phyloP scores from a whole-genome alignment of 257 asterid genomes.

The Petrea volubilis region DNA sequence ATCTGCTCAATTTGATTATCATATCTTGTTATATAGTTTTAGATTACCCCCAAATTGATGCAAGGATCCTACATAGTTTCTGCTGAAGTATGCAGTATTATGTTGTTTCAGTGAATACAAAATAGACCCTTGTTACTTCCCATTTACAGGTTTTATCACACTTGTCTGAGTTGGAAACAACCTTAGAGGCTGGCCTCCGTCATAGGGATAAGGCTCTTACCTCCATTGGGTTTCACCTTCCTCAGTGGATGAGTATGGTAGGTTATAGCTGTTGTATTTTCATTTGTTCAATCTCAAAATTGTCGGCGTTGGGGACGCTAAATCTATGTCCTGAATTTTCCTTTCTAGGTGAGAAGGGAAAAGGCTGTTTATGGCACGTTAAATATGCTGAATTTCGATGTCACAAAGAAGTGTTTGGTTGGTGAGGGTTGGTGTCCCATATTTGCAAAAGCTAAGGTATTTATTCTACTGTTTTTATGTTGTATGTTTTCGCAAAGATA shows the following conservation, averaged over 20 bases:
- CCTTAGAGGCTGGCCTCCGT: slow-evolving; percentile 86
- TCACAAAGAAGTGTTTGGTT: slow-evolving; percentile 95
- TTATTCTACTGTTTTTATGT: slow-evolving; percentile 4
- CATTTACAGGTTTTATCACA: slow-evolving; percentile 76
- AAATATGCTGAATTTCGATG: slow-evolving; percentile 97
- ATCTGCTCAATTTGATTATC: neutral
- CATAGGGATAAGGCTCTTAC: slow-evolving; percentile 83
- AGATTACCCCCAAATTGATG: neutral
- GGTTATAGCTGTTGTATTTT: slow-evolving; percentile 15
- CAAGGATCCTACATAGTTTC: slow-evolving; percentile 8
- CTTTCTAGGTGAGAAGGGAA: slow-evolving; percentile 88
- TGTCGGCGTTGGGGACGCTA: slow-evolving; percentile 12
- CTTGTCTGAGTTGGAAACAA: slow-evolving; percentile 84
- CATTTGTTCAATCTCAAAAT: slow-evolving; percentile 7
- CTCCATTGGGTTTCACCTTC: slow-evolving; percentile 75
- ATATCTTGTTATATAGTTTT: slow-evolving; percentile 1
- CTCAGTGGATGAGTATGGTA: slow-evolving; percentile 86
- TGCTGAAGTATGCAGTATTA: slow-evolving; percentile 7
- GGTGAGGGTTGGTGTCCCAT: slow-evolving; percentile 99
- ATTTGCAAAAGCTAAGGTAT: slow-evolving; percentile 84
- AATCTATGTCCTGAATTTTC: slow-evolving; percentile 25
- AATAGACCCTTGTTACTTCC: slow-evolving; percentile 13
- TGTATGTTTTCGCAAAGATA: slow-evolving; percentile 13
- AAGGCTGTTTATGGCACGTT: slow-evolving; percentile 89
- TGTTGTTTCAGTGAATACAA: slow-evolving; percentile 12